Conservation (phyloP, 2,329 filamentous ascomycete genomes). For the Pestalotiopsis sp. region DNA sequence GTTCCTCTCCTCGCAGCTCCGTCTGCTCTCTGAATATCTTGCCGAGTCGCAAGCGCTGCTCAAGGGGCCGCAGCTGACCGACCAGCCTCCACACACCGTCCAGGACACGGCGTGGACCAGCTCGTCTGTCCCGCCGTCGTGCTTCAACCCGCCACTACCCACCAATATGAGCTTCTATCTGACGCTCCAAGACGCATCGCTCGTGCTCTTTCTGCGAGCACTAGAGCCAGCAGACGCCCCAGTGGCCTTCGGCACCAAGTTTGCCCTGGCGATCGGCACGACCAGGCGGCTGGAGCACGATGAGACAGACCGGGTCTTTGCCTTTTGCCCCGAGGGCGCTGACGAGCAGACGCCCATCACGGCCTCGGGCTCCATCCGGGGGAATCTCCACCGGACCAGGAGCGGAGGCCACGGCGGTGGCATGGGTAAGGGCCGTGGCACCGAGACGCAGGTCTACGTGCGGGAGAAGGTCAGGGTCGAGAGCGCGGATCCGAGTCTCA, state of each 20-base stretch:
- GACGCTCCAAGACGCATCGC: constrained; percentile 68
- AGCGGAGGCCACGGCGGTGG: constrained; percentile 15
- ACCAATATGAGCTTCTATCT: constrained; percentile 75
- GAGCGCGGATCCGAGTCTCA: constrained; percentile 83
- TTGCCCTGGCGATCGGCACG: constrained; percentile 70
- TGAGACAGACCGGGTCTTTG: constrained; percentile 78
- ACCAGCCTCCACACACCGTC: constrained; percentile 18
- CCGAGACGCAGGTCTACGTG: constrained; percentile 72
- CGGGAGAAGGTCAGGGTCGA: constrained; percentile 89
- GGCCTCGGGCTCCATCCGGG: constrained; percentile 18
- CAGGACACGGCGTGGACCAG: constrained; percentile 29
- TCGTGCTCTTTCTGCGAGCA: constrained; percentile 71
- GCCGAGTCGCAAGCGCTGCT: constrained; percentile 54
- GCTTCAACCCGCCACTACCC: constrained; percentile 46
- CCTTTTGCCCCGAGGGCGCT: constrained; percentile 48
- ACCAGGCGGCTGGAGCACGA: constrained; percentile 70
- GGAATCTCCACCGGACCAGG: constrained; percentile 13
- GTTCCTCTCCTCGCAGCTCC: constrained; percentile 60
- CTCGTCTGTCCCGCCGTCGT: constrained; percentile 31
- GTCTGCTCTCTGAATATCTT: constrained; percentile 57
- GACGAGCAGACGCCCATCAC: constrained; percentile 20
- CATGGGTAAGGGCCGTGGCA: constrained; percentile 13
- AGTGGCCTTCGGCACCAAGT: constrained; percentile 65
- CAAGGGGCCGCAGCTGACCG: constrained; percentile 55
- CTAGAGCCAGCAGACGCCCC: constrained; percentile 69